Base-by-base conservation (phyloP, 2,329 filamentous ascomycete species). In the Torrubiella hemipterigena region DNA sequence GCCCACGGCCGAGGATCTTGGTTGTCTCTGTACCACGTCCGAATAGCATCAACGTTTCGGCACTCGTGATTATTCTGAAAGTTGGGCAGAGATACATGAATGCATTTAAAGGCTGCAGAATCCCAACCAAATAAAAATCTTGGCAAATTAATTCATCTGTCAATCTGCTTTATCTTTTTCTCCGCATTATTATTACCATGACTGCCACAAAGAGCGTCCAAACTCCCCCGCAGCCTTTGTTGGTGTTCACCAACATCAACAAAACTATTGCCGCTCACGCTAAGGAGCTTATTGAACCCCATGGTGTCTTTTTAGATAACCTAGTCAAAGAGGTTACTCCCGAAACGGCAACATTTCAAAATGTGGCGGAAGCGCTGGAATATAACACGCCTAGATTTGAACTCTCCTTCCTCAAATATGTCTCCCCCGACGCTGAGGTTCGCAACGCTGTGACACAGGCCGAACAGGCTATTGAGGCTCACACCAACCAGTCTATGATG, bases 321-420 rank as follows among this genome's bases (percentile, higher is more conserved):
- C 61, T 87, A 21, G 79, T 77, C 6, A 67, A 69, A 37, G 63
- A 73, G n/a, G 59, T 80, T 33, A 63, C 66, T 21, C 50, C 57
- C 9, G 58, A 62, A 35, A 59, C 64, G 37, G 64, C 67, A 15
- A 68, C 57, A 12, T 75, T 73, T 43, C 54, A 58, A 31, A 62
- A 64, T n/a, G 64, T 71, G 29, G n/a, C n/a, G n/a, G n/a, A n/a
- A n/a, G n/a, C n/a, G n/a, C n/a, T n/a, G n/a, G n/a, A n/a, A n/a
- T n/a, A n/a, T n/a, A n/a, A n/a, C n/a, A n/a, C n/a, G n/a, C n/a
- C n/a, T n/a, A n/a, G n/a, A n/a, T 50, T 73, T 30, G 86, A 86
- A 41, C 58, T 87, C 31, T 75, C 76, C 41, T 87, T 91, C 58
- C 89, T 87, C 54, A 79, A 86, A 48, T 77, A 82, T 41, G 80